Percentiles rank a stretch among this genome's conserved stretches.
Conservation (phyloP, 495 filamentous ascomycete species). For the Penicillium goetzii region DNA sequence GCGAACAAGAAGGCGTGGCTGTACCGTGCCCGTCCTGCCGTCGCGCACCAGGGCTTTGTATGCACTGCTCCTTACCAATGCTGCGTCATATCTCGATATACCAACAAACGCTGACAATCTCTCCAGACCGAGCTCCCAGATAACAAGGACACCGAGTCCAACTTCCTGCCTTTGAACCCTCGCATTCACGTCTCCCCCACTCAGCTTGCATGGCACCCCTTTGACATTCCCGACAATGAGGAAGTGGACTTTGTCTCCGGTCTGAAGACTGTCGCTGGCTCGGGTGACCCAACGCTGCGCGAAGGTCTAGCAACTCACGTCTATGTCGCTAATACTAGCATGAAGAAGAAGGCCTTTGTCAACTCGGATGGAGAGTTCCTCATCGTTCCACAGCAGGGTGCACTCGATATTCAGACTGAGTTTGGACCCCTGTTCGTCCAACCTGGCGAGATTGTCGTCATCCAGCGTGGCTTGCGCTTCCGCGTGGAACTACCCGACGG, state of each 20-base stretch:
- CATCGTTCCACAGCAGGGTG: slow-evolving; percentile 52
- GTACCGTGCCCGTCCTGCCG: slow-evolving; percentile 52
- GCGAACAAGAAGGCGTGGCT: slow-evolving; percentile 55
- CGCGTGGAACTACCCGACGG: slow-evolving; percentile 50
- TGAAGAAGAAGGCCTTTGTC: slow-evolving; percentile 50
- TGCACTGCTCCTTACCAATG: slow-evolving; percentile 8
- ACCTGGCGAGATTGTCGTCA: slow-evolving; percentile 52
- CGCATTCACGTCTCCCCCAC: slow-evolving; percentile 66
- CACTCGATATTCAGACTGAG: slow-evolving; percentile 55
- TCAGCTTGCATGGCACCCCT: slow-evolving; percentile 53
- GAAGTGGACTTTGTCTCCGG: slow-evolving; percentile 50
- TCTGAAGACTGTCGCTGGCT: slow-evolving; percentile 54
- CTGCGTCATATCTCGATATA: not conserved
- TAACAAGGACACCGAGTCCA: slow-evolving; percentile 50
- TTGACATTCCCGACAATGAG: slow-evolving; percentile 44
- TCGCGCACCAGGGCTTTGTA: slow-evolving; percentile 56
- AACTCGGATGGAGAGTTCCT: slow-evolving; percentile 56
- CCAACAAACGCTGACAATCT: slow-evolving; percentile 17
- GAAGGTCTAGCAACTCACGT: slow-evolving; percentile 54
- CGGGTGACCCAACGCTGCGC: slow-evolving; percentile 53
- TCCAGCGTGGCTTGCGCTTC: slow-evolving; percentile 53
- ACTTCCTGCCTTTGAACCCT: slow-evolving; percentile 52
- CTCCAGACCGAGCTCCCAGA: slow-evolving; percentile 49
- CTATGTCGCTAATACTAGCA: slow-evolving; percentile 50
- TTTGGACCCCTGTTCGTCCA: slow-evolving; percentile 53